Conservation (phyloP, 1,139 yeast species). For the Kodamaea ohmeri region DNA sequence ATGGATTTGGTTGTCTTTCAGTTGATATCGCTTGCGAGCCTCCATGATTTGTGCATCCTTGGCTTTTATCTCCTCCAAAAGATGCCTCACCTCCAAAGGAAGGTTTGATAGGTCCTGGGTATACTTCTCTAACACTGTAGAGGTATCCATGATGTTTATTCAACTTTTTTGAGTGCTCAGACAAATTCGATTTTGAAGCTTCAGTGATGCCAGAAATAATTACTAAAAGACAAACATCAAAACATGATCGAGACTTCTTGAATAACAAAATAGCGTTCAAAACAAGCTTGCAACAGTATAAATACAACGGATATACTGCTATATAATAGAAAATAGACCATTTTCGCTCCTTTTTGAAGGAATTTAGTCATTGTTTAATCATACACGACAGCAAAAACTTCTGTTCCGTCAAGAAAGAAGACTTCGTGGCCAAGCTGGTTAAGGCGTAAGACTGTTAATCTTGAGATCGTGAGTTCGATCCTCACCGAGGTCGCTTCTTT, state of each 20-base stretch:
- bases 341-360: too few relatives aligned
- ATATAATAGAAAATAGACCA: too few relatives aligned
- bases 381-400: too few relatives aligned
- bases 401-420: conserved; percentile 1
- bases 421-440: conserved; percentile 25
- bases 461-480: conserved; percentile 47
- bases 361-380: too few relatives aligned
- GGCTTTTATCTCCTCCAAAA: conserved; percentile 73
- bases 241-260: too few relatives aligned
- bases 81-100: conserved; percentile 84
- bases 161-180: neutral
- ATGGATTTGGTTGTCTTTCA: conserved; percentile 75
- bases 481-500: conserved; percentile 41
- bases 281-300: too few relatives aligned
- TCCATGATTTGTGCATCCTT: conserved; percentile 70
- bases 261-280: too few relatives aligned
- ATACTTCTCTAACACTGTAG: conserved; percentile 47
- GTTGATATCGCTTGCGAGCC: conserved; percentile 61
- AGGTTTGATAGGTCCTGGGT: conserved; percentile 67
- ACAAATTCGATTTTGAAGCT: neutral
- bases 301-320: too few relatives aligned
- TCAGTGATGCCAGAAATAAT: neutral
- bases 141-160: conserved; percentile 38
- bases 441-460: conserved; percentile 52
- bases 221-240: neutral